A percentile compares a stretch with the other conserved stretches of the same genome.
Evolutionary conservation across 148 eudicot genomes (phyloP).

Genomic region (Silene uniflora): DNA sequence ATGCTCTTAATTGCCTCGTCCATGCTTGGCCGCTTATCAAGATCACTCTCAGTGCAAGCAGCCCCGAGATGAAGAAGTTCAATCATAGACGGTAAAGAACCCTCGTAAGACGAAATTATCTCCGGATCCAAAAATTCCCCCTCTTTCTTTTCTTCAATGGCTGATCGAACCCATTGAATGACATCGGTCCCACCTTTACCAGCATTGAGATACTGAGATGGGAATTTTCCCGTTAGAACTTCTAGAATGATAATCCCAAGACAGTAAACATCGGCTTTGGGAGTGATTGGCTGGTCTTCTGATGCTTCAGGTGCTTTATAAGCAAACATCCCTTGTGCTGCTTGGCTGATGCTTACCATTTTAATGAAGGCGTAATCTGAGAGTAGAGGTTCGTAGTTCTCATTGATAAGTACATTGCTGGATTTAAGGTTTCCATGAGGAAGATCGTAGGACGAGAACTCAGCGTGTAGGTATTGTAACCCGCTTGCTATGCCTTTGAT

Average conservation of each 20-base stretch:
- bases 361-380: conserved; percentile 61
- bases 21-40: conserved; percentile 44
- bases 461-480: conserved; percentile 51
- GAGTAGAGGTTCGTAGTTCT: conserved; percentile 55
- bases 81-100: conserved; percentile 43
- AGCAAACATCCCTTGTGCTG: conserved; percentile 53
- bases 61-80: conserved; percentile 53
- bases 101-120: conserved; percentile 27
- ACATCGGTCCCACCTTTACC: conserved; percentile 79
- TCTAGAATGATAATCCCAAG: conserved; percentile 78
- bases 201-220: conserved; percentile 64
- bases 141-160: conserved; percentile 46
- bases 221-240: conserved; percentile 64
- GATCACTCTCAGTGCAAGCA: conserved; percentile 51
- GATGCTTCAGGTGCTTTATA: conserved; percentile 66
- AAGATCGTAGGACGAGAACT: conserved; percentile 39
- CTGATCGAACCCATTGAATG: conserved; percentile 56
- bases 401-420: conserved; percentile 55
- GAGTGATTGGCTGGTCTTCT: conserved; percentile 45
- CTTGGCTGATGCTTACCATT: conserved; percentile 42
- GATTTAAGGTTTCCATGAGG: conserved; percentile 90
- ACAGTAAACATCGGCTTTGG: conserved; percentile 70
- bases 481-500: conserved; percentile 65
- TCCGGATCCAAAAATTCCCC: conserved; percentile 65
- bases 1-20: conserved; percentile 50